Percentiles rank a stretch among this genome's conserved stretches.
Conservation (phyloP, 352 stramenopile genomes). For the Halophytophthora batemanensis region DNA sequence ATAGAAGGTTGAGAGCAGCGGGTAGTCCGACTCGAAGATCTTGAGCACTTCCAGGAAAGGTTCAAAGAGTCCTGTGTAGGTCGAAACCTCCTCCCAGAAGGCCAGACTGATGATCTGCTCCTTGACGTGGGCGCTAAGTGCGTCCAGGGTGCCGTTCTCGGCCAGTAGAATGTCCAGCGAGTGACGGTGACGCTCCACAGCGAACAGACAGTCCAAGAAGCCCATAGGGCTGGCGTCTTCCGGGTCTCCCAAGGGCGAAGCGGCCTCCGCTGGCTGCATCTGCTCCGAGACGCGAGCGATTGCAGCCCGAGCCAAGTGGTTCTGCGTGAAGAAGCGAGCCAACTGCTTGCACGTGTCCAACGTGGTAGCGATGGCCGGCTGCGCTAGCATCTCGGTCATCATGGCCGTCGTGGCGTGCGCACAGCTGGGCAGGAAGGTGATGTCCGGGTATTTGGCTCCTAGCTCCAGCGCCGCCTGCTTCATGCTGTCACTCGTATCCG, state of each 20-base stretch:
- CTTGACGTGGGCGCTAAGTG: slow-evolving; percentile 32
- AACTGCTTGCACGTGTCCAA: slow-evolving; percentile 43
- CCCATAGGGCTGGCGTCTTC: slow-evolving; percentile 29
- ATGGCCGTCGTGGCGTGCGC: slow-evolving; percentile 54
- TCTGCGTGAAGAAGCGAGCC: slow-evolving; percentile 38
- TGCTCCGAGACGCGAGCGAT: slow-evolving; percentile 50
- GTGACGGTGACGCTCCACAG: slow-evolving; percentile 52
- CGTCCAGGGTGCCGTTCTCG: slow-evolving; percentile 39
- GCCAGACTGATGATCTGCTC: slow-evolving; percentile 40
- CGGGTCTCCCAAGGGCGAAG: slow-evolving; percentile 21
- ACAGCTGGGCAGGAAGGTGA: slow-evolving; percentile 67
- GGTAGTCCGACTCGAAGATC: slow-evolving; percentile 58
- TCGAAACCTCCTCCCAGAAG: slow-evolving; percentile 59
- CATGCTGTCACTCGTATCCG: slow-evolving; percentile 51
- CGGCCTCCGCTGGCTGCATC: slow-evolving; percentile 37
- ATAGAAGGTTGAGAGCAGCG: slow-evolving; percentile 70
- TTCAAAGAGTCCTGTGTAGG: slow-evolving; percentile 51
- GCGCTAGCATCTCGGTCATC: slow-evolving; percentile 52
- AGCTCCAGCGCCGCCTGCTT: slow-evolving; percentile 46
- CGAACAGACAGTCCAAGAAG: slow-evolving; percentile 48
- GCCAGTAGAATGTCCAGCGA: slow-evolving; percentile 55
- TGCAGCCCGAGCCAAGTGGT: slow-evolving; percentile 39
- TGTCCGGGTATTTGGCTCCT: slow-evolving; percentile 48
- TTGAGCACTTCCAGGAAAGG: slow-evolving; percentile 72
- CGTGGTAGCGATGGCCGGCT: slow-evolving; percentile 36